Base-by-base conservation (phyloP, 1,139 yeast species). In the Scheffersomyces segobiensis region DNA sequence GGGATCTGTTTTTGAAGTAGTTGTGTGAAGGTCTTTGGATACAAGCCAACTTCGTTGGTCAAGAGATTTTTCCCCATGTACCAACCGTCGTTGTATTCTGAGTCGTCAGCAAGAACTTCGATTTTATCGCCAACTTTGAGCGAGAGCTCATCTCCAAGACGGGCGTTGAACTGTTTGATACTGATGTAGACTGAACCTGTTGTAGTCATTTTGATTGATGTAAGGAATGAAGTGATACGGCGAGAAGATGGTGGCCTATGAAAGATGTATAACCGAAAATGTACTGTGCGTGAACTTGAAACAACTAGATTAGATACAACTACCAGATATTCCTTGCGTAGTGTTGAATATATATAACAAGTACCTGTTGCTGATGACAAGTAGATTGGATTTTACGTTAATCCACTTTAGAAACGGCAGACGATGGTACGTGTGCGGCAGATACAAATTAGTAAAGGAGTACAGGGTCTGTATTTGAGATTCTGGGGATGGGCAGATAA, bases 51-150 rank as follows among this genome's bases (percentile, higher is more conserved):
- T 59, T 85, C 83, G 55, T 84, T 84, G 0, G 93, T 87, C 53
- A 83, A 70, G 56, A 91, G 71, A 65, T 93, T 93, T 62, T 88
- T 87, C 10, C 98, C 97, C 89, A 79, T 79, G 68, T 88, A 95
- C 99, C 99, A 95, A n/a, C 98, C 98, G 72, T 95, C 99, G 65
- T 91, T 90, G 73, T 90, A 95, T 67, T 91, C 98, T 62, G 88
- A 85, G 73, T 95, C 99, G 71, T 93, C 97, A 52, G 96, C 92
- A 32, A 96, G 83, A 18, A 95, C 93, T 71, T 93, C 96, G 57
- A 96, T 83, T 63, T 86, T 88, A 67, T 95, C 98, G 26, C 98
- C 98, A 26, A 89, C 86, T 55, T 80, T 82, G 63, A 95, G 80
- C 53, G 88, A 85, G 53, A 95, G 79, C 74, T 95, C 99, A 72